Evolutionary conservation across 169 alveolate genomes (phyloP), one percentile per base, ranked within the genome.

Genomic region (Plasmodium vinckei): DNA sequence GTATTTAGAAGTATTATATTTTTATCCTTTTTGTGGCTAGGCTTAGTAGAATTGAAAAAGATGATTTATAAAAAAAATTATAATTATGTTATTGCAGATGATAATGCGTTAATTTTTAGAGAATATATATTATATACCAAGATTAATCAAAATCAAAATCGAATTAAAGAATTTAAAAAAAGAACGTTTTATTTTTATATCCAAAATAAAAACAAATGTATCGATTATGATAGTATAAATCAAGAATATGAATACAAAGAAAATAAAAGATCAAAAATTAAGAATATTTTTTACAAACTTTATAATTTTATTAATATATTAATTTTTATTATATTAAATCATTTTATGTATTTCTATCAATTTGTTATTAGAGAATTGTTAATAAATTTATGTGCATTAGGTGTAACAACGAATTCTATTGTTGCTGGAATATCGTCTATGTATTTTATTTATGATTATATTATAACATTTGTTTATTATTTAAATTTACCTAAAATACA

Each of bases 61-160:
- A 64, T 77, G 69, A 77, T 77, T 25, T 77, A 77, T 69, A 49
- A 77, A 33, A 77, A 77, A 56, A 77, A 77, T 25, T 77, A 77
- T 17, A 77, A 77, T 64, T 77, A 77, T 77, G 77, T 77, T 15
- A 77, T 77, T 49, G 88, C 88, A 63, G 88, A 64, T 77, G 88
- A 77, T 63, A 77, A 77, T 64, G 46, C 77, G 19, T 19, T 77
- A 64, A 63, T 42, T 25, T 27, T 77, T 63, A 77, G 56, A 46
- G 27, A 77, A 56, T 77, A 77, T 63, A 21, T 77, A 56, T 23
- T 77, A 44, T 77, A 77, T 51, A 71, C 17, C 23, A 53, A 77
- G 57, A 15, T 15, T 53, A 23, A 27, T 2, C 70, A 64, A 46
- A 65, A 65, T 12, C 15, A 51, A 33, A 64, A 64, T 64, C 19